These are phyloP conservation scores for Ophiostoma triangulosporum DNA, from an alignment of 2,329 filamentous ascomycete species.

Conservation along the genomic window DNA sequence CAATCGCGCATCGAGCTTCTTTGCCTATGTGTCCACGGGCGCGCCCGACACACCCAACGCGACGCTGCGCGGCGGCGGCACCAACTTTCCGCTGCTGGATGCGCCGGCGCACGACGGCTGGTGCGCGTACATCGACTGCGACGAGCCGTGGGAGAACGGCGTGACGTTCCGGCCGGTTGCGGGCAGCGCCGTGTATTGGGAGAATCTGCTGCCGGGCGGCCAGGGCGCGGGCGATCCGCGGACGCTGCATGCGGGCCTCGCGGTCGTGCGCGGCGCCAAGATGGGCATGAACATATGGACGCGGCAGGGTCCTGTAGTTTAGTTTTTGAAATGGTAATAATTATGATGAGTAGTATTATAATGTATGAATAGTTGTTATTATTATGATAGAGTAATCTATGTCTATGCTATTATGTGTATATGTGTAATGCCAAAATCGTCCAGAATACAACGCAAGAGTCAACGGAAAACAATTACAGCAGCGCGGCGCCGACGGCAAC, in stretches of 20 bases:
- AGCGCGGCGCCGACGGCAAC: constrained; percentile 2
- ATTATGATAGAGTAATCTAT: too few relatives aligned
- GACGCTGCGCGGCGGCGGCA: constrained; percentile 28
- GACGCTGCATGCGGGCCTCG: constrained; percentile 33
- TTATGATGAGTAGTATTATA: too few relatives aligned
- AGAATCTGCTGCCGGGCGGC: constrained; percentile 28
- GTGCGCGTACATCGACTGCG: constrained; percentile 34
- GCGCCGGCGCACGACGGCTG: constrained; percentile 23
- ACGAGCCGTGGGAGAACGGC: constrained; percentile 31
- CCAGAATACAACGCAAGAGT: too few relatives aligned
- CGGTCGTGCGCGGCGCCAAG: constrained; percentile 32
- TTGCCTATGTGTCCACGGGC: constrained; percentile 31
- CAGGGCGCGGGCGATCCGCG: constrained; percentile 28
- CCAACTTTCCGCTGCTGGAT: constrained; percentile 32
- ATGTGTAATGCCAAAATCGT: too few relatives aligned
- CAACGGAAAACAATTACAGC: background rate
- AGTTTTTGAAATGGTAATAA: too few relatives aligned
- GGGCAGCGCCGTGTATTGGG: constrained; percentile 36
- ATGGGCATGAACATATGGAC: constrained; percentile 42
- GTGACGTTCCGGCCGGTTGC: constrained; percentile 34
- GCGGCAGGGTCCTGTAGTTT: too few relatives aligned
- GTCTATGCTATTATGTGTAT: too few relatives aligned
- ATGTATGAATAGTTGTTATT: too few relatives aligned
- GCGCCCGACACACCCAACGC: background rate
- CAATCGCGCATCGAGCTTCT: constrained; percentile 33